Evolutionary conservation across 1,284 basidiomycete genomes (phyloP), one percentile per base, ranked within the genome.

Genomic region (Ustilago nuda): DNA sequence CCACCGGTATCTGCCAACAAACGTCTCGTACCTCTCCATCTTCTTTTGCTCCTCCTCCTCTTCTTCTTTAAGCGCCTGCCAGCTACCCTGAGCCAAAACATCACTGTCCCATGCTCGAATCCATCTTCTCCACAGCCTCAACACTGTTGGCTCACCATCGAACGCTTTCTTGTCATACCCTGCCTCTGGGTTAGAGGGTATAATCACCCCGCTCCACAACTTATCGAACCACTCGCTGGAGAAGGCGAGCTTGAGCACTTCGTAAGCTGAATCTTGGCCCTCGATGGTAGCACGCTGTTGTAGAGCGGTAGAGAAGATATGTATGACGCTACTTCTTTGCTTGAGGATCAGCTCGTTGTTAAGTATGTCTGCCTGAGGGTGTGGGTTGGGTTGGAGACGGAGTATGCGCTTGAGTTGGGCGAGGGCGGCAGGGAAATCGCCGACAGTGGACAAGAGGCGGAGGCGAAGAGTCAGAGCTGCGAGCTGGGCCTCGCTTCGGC

Each of bases 51-150:
- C 30, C 23, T 23, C n/a, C 23, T 23, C n/a, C 19, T 48, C 12
- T 3, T 32, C 51, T 2, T 51, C 33, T n/a, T 7, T 4, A 15
- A 6, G 19, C 9, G 11, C 41, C 13, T 5, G 32, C 56, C 13
- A 23, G 11, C 9, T 33, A 27, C 64, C 52, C 19, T 63, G 51
- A 3, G 43, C 15, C 32, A 51, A 12, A 8, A 54, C 27, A 30
- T 73, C 71, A 8, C 13, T 9, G 9, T 55, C 61, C 75, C 75
- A 77, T 1, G 70, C 56, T 5, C 57, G 55, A 4, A 73, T 33
- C 63, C 66, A 77, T 17, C 70, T 60, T 64, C 64, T 73, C 75
- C 75, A 77, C 13, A 77, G 39, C 8, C 75, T 56, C 11, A 50
- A 17, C 4, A 61, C 43, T 6, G 50, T 65, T 2, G 32, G 56